phyloP scores from a whole-genome alignment of 495 filamentous ascomycete species.

The Neurospora sp. region DNA sequence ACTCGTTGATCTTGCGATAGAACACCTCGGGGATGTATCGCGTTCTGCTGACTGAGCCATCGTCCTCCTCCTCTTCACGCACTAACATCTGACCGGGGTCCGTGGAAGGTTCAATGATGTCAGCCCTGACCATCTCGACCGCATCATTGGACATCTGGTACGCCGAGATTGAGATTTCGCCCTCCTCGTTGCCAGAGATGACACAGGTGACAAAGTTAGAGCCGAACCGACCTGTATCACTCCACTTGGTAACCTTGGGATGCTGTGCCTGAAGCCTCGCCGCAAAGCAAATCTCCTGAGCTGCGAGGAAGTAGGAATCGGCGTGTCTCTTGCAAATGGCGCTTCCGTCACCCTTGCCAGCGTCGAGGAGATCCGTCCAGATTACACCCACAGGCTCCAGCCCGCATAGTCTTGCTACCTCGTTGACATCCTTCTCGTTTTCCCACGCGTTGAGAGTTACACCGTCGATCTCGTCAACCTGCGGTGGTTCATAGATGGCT shows the following conservation, averaged over 20 bases:
- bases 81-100: slow-evolving; percentile 93
- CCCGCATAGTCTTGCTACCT: slow-evolving; percentile 74
- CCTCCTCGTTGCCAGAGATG: slow-evolving; percentile 81
- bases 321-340: slow-evolving; percentile 94
- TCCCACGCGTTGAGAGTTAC: slow-evolving; percentile 81
- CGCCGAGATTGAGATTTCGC: slow-evolving; percentile 76
- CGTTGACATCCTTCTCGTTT: slow-evolving; percentile 72
- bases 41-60: slow-evolving; percentile 54
- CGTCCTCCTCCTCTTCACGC: slow-evolving; percentile 79
- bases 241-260: slow-evolving; percentile 93
- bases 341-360: slow-evolving; percentile 65
- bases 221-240: slow-evolving; percentile 85
- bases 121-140: slow-evolving; percentile 91
- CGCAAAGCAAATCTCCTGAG: slow-evolving; percentile 83
- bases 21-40: slow-evolving; percentile 97
- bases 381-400: slow-evolving; percentile 88
- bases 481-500: slow-evolving; percentile 94
- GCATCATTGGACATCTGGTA: slow-evolving; percentile 94
- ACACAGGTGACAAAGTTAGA: slow-evolving; percentile 97
- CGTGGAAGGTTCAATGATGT: slow-evolving; percentile 90
- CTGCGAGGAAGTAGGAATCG: slow-evolving; percentile 89
- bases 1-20: slow-evolving; percentile 90
- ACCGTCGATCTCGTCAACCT: slow-evolving; percentile 83
- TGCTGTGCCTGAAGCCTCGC: slow-evolving; percentile 77
- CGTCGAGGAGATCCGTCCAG: slow-evolving; percentile 85